These are phyloP conservation scores for Aspergillus caelatus DNA, from an alignment of 2,329 filamentous ascomycete genomes.

Conservation along the genomic window DNA sequence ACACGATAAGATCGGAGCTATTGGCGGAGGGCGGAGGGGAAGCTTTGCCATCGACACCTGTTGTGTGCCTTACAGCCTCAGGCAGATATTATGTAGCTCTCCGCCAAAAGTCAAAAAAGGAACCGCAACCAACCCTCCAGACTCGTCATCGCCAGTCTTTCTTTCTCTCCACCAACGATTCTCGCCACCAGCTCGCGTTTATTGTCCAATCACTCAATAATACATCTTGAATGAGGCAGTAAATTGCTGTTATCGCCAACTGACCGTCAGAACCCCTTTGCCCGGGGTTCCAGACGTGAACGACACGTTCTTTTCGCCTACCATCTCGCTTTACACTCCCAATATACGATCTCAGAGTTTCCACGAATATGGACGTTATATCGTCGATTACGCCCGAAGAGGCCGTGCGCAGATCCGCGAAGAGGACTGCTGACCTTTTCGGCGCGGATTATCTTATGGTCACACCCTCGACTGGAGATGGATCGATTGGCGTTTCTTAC, in stretches of 20 bases:
- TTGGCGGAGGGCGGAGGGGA: conserved; percentile 2
- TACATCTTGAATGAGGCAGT: background rate
- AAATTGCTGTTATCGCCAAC: background rate
- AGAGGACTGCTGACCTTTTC: conserved; percentile 52
- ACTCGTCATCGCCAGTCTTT: conserved; percentile 4
- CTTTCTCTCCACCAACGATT: background rate
- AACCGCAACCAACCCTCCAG: conserved; percentile 7
- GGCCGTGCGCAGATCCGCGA: conserved; percentile 45
- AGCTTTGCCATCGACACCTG: conserved; percentile 19
- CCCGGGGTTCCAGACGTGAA: conserved; percentile 21
- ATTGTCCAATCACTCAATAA: background rate
- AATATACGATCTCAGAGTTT: background rate
- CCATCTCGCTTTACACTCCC: conserved; percentile 1
- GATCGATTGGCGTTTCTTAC: conserved; percentile 49
- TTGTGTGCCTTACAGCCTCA: conserved; percentile 19
- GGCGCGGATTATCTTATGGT: conserved; percentile 50
- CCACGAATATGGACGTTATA: conserved; percentile 34
- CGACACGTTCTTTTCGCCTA: conserved; percentile 13
- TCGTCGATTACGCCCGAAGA: conserved; percentile 37
- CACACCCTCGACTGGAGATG: conserved; percentile 45
- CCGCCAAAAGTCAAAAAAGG: conserved; percentile 19
- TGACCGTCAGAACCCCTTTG: conserved; percentile 1
- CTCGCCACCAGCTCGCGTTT: background rate
- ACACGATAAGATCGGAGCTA: conserved; percentile 28
- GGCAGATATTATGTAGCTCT: conserved; percentile 19